A percentile compares a stretch with the other conserved stretches of the same genome.
These are phyloP conservation scores for Phytophthora boehmeriae DNA, from an alignment of 352 stramenopile genomes.

Conservation along the genomic window DNA sequence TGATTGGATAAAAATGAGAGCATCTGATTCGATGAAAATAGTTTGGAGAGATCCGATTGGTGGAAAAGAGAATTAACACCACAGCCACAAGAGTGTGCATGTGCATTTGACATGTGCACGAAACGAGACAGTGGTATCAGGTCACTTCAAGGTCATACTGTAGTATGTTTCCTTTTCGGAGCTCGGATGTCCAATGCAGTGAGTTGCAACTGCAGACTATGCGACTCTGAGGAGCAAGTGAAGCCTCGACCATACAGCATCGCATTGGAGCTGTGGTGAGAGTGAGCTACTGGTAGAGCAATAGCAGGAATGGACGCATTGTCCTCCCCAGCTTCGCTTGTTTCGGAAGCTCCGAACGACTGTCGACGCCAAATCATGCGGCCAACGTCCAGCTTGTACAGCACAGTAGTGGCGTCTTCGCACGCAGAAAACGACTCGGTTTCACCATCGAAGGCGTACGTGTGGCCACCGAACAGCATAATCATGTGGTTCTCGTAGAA, in stretches of 20 bases:
- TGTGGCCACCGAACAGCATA: slow-evolving; percentile 56
- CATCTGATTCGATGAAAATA: not conserved
- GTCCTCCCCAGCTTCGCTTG: slow-evolving; percentile 2
- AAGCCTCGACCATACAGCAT: slow-evolving; percentile 23
- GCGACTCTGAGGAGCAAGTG: slow-evolving; percentile 28
- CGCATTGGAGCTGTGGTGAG: slow-evolving; percentile 44
- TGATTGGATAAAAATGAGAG: not conserved
- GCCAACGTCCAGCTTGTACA: slow-evolving; percentile 69
- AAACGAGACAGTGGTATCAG: no score
- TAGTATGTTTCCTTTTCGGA: slow-evolving; percentile 2
- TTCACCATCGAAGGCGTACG: slow-evolving; percentile 46
- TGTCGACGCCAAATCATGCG: slow-evolving; percentile 78
- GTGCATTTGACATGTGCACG: no score
- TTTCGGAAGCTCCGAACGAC: slow-evolving; percentile 19
- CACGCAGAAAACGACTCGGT: slow-evolving; percentile 41
- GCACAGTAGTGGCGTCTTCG: slow-evolving; percentile 26
- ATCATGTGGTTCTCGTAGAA: slow-evolving; percentile 49
- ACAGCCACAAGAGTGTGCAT: no score
- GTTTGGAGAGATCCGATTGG: not conserved
- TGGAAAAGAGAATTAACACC: not conserved
- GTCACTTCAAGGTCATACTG: no score
- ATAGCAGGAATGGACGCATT: not conserved
- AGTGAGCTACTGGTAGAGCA: slow-evolving; percentile 26
- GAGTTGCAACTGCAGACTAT: slow-evolving; percentile 41
- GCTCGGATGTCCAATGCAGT: slow-evolving; percentile 24